Conservation (phyloP, 108 stramenopile genomes). For the Bacterosira constricta region DNA sequence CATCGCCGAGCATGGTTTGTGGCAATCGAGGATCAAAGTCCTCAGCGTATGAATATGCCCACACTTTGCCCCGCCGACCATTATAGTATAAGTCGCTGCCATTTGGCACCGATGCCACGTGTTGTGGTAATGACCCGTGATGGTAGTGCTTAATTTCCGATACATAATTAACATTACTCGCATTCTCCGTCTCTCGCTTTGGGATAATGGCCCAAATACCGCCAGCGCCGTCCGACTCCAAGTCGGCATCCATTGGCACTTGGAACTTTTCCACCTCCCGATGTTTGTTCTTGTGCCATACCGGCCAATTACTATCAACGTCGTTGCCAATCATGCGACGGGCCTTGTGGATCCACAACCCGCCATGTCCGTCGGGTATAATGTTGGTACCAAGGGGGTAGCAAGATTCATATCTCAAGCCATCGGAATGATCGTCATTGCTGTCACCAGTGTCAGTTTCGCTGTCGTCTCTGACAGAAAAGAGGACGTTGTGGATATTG, state of each 20-base stretch:
- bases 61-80: neutral
- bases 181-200: neutral
- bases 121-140: neutral
- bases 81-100: neutral
- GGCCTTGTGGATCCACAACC: neutral
- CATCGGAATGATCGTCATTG: neutral
- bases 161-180: too few species aligned
- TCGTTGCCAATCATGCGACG: too few species aligned
- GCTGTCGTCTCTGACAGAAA: too few species aligned
- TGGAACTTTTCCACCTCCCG: neutral
- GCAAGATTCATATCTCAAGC: neutral
- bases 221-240: neutral
- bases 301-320: neutral
- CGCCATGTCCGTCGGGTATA: neutral
- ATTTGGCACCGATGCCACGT: neutral
- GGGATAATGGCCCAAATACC: neutral
- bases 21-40: neutral
- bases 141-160: neutral
- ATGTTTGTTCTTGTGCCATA: neutral
- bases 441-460: too few species aligned
- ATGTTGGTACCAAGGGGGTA: neutral
- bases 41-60: neutral
- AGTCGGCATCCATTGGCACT: neutral
- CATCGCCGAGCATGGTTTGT: too few species aligned
- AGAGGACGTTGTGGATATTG: neutral